phyloP scores from a whole-genome alignment of 1,284 basidiomycete species.

The Ganoderma lingzhi region DNA sequence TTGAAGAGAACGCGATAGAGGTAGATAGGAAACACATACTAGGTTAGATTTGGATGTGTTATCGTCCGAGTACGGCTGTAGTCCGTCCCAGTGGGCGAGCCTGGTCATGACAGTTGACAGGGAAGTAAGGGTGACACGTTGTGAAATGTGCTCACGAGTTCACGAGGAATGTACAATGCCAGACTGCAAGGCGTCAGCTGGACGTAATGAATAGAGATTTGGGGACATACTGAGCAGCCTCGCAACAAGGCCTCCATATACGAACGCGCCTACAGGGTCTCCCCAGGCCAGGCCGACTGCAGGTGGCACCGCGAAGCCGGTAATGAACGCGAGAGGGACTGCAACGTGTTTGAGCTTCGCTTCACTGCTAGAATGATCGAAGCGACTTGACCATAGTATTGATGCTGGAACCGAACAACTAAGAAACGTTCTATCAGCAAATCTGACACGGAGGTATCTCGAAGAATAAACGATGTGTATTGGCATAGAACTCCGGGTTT shows the following conservation, averaged over 20 bases:
- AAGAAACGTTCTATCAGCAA: background rate
- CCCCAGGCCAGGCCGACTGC: conserved; percentile 63
- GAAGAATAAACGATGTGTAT: background rate
- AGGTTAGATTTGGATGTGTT: conserved; percentile 73
- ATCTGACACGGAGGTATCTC: background rate
- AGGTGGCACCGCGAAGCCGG: conserved; percentile 66
- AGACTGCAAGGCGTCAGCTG: conserved; percentile 50
- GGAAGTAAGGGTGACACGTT: background rate
- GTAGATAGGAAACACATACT: background rate
- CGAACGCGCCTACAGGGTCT: conserved; percentile 68
- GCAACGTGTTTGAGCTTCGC: conserved; percentile 12
- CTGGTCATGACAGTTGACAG: conserved; percentile 41
- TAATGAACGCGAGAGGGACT: conserved; percentile 68
- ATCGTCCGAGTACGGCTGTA: conserved; percentile 83
- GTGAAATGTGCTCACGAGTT: conserved; percentile 65
- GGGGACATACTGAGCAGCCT: conserved; percentile 60
- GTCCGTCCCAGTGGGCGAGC: conserved; percentile 80
- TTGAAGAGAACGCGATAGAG: conserved; percentile 55
- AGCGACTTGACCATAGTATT: conserved; percentile 62
- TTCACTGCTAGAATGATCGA: background rate
- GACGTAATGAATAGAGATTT: background rate
- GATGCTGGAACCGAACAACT: conserved; percentile 82
- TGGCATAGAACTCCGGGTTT: background rate
- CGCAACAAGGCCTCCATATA: conserved; percentile 75
- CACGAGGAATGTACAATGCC: conserved; percentile 84